phyloP scores from a whole-genome alignment of 2,329 filamentous ascomycete species.

The Cyanodermella asteris region DNA sequence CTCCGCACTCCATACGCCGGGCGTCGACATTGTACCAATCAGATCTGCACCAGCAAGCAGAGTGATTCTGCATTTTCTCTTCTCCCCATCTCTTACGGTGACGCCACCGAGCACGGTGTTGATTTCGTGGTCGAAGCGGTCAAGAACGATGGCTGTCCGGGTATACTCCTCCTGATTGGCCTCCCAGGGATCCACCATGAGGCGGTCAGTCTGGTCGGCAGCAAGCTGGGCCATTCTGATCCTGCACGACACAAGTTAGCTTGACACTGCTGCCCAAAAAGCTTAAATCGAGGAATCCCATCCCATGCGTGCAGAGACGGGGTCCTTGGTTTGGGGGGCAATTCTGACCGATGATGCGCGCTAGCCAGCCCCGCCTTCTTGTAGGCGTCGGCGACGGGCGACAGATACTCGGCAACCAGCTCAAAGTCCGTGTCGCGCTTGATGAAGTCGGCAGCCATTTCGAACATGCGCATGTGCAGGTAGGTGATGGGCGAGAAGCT shows the following conservation, averaged over 20 bases:
- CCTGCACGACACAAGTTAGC: conserved; percentile 14
- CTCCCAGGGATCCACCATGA: conserved; percentile 81
- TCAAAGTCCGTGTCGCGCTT: conserved; percentile 59
- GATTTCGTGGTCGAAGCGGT: conserved; percentile 81
- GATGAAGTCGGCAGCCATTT: conserved; percentile 64
- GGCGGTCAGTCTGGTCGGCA: conserved; percentile 51
- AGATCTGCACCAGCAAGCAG: conserved; percentile 62
- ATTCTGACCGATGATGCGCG: conserved; percentile 42
- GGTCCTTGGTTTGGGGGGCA: no score
- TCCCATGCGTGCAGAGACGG: no score
- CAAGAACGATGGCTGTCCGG: conserved; percentile 1
- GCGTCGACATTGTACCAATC: conserved; percentile 49
- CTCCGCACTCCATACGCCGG: conserved; percentile 56
- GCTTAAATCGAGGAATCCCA: no score
- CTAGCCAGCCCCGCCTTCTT: conserved; percentile 53
- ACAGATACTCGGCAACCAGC: conserved; percentile 66
- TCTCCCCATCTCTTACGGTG: conserved; percentile 41
- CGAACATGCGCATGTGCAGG: conserved; percentile 68
- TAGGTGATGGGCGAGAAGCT: conserved; percentile 56
- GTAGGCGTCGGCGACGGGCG: conserved; percentile 54
- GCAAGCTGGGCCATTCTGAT: conserved; percentile 76
- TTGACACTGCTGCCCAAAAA: neutral
- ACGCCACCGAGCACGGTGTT: conserved; percentile 59
- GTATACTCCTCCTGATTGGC: conserved; percentile 45
- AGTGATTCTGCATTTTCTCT: conserved; percentile 50